These are phyloP conservation scores for Colletotrichum navitas DNA, from an alignment of 2,329 filamentous ascomycete genomes.

Conservation along the genomic window DNA sequence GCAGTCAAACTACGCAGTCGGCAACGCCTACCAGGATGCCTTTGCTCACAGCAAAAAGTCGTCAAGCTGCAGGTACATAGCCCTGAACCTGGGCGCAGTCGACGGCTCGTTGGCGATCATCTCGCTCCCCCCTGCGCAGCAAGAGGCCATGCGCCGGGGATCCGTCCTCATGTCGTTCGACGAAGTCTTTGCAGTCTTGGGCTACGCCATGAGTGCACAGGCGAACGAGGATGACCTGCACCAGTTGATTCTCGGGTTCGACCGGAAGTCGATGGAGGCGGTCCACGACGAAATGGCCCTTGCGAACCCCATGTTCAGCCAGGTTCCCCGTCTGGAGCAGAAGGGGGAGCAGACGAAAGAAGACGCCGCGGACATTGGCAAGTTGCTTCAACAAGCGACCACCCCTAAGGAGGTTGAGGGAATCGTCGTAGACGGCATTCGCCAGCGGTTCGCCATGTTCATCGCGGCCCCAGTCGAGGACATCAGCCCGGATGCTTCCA, in stretches of 20 bases:
- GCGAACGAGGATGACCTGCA: conserved; percentile 40
- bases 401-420: conserved; percentile 41
- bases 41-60: conserved; percentile 7
- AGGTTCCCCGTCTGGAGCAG: conserved; percentile 1
- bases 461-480: conserved; percentile 43
- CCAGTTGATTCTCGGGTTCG: conserved; percentile 44
- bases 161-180: conserved; percentile 44
- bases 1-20: conserved; percentile 42
- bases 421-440: conserved; percentile 41
- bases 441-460: conserved; percentile 45
- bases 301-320: conserved; percentile 16
- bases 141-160: conserved; percentile 7
- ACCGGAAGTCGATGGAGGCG: conserved; percentile 16
- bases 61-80: conserved; percentile 35
- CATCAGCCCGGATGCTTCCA: conserved; percentile 34
- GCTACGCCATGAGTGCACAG: conserved; percentile 44
- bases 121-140: conserved; percentile 2
- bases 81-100: conserved; percentile 44
- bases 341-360: conserved; percentile 1
- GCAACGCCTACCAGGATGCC: conserved; percentile 52
- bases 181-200: conserved; percentile 44
- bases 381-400: conserved; percentile 28
- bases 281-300: conserved; percentile 6
- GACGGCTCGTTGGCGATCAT: conserved; percentile 41
- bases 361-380: conserved; percentile 23